Base-by-base conservation (phyloP, 2,329 filamentous ascomycete genomes). In the Sarocladiaceae sp. region DNA sequence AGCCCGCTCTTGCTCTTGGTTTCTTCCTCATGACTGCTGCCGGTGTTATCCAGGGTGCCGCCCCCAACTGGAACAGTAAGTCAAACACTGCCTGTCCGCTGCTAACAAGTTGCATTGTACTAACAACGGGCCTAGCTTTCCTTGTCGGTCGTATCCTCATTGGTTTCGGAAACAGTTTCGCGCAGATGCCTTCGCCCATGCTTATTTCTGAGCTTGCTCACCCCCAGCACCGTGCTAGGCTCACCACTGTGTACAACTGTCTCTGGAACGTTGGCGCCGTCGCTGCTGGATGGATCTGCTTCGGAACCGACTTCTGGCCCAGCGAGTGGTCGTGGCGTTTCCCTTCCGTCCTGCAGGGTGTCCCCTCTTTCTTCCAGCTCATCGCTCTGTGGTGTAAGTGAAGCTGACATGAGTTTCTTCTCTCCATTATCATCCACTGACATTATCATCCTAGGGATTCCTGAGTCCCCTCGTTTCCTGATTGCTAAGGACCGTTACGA, bases 371-470 rank as follows among this genome's bases (percentile, higher is more conserved):
- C n/a, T 9, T 43, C 16, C 39, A 43, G 13, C 16, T 44, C n/a
- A 20, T 46, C n/a, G 6, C 20, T 23, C 18, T 41, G 12, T 32
- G 42, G 42, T n/a, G n/a, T n/a, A n/a, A n/a, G n/a, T n/a, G n/a
- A n/a, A n/a, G n/a, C n/a, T n/a, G n/a, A n/a, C 47, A 57, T 66
- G 3, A 69, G 81, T 27, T 76, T 75, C 68, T 75, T 81, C 61
- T n/a, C n/a, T n/a, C n/a, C n/a, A n/a, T n/a, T n/a, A n/a, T n/a
- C n/a, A n/a, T n/a, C n/a, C n/a, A n/a, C 34, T 18, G 20, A 21
- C 10, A 13, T 6, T 21, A 9, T 39, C 6, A 53, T 54, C n/a
- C n/a, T 12, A 39, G 34, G 34, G 16, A 49, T 51, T 2, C 69
- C 69, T 4, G 70, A 75, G 52, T 68, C 62, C 2, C 72, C 71